Conservation (phyloP, 2,329 filamentous ascomycete species). For the Colletotrichum simmondsii region DNA sequence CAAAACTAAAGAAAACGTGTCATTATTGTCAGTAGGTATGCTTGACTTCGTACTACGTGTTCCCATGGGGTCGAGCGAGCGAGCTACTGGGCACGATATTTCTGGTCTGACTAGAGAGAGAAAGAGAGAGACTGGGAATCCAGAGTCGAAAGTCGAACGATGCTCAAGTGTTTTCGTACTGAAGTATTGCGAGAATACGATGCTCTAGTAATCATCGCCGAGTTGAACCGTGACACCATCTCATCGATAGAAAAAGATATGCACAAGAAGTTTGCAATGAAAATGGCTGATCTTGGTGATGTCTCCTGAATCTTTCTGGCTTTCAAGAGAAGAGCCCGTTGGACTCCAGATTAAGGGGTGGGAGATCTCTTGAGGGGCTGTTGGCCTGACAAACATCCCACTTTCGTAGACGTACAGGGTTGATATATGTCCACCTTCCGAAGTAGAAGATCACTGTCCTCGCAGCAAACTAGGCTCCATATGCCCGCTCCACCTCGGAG, state of each 20-base stretch:
- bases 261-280: neutral
- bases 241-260: neutral
- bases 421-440: too few relatives aligned
- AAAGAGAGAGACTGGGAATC: neutral
- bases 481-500: too few relatives aligned
- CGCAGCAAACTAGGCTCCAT: too few relatives aligned
- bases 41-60: too few relatives aligned
- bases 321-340: neutral
- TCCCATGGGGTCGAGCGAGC: too few relatives aligned
- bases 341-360: too few relatives aligned
- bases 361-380: too few relatives aligned
- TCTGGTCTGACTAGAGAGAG: neutral
- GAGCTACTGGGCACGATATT: neutral
- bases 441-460: too few relatives aligned
- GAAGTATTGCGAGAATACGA: neutral
- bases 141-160: neutral
- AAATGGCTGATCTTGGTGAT: neutral
- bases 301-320: too few relatives aligned
- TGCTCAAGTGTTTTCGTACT: neutral
- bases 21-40: too few relatives aligned
- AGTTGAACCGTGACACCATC: neutral
- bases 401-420: too few relatives aligned
- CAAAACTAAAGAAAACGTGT: neutral
- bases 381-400: too few relatives aligned
- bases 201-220: neutral